phyloP scores from a whole-genome alignment of 2,329 filamentous ascomycete genomes.

The Cordyceps cateniannulata region DNA sequence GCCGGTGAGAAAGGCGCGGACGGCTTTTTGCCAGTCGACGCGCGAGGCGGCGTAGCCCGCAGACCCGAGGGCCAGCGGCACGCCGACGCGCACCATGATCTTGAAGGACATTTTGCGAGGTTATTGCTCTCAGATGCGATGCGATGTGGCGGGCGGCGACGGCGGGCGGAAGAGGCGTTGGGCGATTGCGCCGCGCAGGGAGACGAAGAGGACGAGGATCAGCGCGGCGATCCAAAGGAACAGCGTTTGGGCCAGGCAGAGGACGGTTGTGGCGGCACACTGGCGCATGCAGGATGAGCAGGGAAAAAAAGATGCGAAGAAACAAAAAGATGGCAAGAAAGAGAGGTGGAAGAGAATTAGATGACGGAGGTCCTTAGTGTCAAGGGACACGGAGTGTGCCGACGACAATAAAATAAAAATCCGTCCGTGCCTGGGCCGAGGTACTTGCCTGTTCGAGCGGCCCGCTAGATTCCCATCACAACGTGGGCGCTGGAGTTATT shows the following conservation, averaged over 20 bases:
- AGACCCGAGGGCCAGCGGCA: constrained; percentile 35
- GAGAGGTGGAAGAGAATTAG: not conserved
- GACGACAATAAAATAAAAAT: not conserved
- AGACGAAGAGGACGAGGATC: constrained; percentile 12
- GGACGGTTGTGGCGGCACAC: constrained; percentile 32
- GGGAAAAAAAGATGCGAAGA: not conserved
- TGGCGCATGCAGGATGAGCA: not conserved
- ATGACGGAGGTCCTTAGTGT: not conserved
- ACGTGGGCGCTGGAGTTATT: not conserved
- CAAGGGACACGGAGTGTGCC: not conserved
- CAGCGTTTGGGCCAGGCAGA: constrained; percentile 33
- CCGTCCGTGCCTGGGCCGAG: constrained; percentile 7
- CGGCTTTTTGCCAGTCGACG: constrained; percentile 33
- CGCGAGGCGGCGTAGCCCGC: constrained; percentile 42
- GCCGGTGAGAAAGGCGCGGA: constrained; percentile 43
- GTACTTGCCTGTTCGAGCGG: not conserved
- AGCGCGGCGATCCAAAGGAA: constrained; percentile 38
- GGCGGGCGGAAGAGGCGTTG: constrained; percentile 7
- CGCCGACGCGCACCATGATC: constrained; percentile 31
- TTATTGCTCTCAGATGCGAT: constrained; percentile 16
- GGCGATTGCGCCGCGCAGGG: constrained; percentile 4
- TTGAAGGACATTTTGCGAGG: constrained; percentile 21
- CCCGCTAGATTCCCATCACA: not conserved
- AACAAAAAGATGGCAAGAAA: not conserved
- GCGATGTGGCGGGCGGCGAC: not conserved